Evolutionary conservation across 2,329 filamentous ascomycete genomes (phyloP).

Genomic region (Tolypocladium guangdongense): DNA sequence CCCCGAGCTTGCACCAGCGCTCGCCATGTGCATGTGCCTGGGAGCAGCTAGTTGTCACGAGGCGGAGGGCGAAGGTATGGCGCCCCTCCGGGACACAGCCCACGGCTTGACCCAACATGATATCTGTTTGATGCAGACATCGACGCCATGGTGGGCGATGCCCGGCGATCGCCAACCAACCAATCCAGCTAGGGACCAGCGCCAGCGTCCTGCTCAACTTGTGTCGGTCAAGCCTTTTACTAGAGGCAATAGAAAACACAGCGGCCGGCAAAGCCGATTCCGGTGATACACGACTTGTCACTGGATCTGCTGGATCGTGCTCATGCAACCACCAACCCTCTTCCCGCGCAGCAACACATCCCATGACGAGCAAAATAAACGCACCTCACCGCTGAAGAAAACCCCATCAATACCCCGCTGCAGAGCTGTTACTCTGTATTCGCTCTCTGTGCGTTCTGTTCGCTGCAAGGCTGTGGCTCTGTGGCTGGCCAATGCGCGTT

Average conservation of each 20-base stretch:
- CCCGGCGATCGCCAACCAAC: no score
- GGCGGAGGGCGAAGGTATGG: background rate
- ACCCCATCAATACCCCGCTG: background rate
- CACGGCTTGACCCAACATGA: background rate
- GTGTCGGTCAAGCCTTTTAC: background rate
- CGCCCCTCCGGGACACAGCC: background rate
- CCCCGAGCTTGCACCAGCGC: background rate
- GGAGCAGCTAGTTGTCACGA: background rate
- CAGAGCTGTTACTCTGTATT: background rate
- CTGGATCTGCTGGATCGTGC: background rate
- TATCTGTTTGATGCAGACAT: background rate
- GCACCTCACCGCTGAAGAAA: background rate
- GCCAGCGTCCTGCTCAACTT: background rate
- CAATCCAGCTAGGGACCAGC: background rate
- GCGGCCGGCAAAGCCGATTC: no score
- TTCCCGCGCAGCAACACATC: background rate
- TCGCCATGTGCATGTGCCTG: background rate
- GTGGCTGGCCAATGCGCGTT: constrained; percentile 2
- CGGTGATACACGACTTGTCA: background rate
- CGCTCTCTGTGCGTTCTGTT: background rate
- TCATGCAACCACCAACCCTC: background rate
- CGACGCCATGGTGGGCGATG: no score
- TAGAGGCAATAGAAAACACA: background rate
- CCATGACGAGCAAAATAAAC: background rate
- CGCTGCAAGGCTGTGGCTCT: background rate